Conservation (phyloP, 768 basidiomycete species). For the Tylopilus sp. region DNA sequence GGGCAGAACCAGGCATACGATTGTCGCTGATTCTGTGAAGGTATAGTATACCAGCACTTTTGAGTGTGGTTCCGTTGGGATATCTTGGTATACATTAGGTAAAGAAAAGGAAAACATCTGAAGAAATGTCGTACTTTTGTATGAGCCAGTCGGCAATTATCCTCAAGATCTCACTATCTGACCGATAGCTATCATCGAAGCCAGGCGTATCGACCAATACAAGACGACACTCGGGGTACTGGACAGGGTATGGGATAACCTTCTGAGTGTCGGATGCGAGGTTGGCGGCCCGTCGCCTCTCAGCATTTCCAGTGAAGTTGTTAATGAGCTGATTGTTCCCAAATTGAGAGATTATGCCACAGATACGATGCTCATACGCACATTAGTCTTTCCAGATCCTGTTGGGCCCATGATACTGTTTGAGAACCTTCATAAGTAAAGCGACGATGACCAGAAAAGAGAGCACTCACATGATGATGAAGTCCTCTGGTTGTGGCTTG, state of each 20-base stretch:
- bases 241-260: constrained; percentile 4
- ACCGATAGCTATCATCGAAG: constrained; percentile 19
- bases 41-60: constrained; percentile 32
- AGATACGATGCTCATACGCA: not conserved
- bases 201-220: constrained; percentile 22
- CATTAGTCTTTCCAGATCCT: not conserved
- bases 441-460: not conserved
- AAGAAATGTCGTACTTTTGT: constrained; percentile 9
- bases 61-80: constrained; percentile 1
- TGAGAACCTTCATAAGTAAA: not conserved
- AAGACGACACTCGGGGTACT: not conserved
- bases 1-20: constrained; percentile 30
- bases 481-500: constrained; percentile 6
- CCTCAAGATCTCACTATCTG: constrained; percentile 10
- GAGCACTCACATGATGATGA: constrained; percentile 13
- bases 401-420: not conserved
- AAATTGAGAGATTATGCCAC: not conserved
- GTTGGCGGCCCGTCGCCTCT: not conserved
- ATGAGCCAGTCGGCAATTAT: constrained; percentile 16
- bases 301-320: not conserved
- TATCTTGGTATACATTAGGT: constrained; percentile 4
- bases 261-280: constrained; percentile 13
- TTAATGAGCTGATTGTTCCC: constrained; percentile 12
- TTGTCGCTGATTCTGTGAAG: constrained; percentile 34
- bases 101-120: not conserved